A percentile compares a stretch with the other conserved stretches of the same genome.
phyloP scores from a whole-genome alignment of 2,329 filamentous ascomycete genomes.

The Aspergillus quadricinctus region DNA sequence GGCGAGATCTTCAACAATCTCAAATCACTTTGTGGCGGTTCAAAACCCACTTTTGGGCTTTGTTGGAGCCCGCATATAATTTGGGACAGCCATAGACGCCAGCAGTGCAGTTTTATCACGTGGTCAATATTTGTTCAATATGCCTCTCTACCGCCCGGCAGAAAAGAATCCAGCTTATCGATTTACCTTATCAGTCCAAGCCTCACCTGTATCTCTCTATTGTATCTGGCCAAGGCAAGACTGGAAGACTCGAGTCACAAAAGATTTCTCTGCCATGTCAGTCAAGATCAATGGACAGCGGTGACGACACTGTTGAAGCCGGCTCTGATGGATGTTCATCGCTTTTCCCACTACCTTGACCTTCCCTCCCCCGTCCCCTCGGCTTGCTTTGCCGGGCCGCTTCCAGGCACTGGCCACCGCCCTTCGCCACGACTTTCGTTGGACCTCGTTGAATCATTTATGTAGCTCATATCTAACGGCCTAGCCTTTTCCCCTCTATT shows the following conservation, averaged over 20 bases:
- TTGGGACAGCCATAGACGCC: slow-evolving; percentile 1
- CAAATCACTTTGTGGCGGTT: slow-evolving; percentile 37
- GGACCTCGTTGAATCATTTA: slow-evolving; percentile 1
- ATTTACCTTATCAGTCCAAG: not conserved
- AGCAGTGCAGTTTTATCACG: slow-evolving; percentile 1
- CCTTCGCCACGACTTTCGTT: slow-evolving; percentile 13
- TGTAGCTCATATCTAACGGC: slow-evolving; percentile 2
- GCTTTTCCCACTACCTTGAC: not conserved
- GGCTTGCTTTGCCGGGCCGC: slow-evolving; percentile 15
- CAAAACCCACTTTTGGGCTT: slow-evolving; percentile 35
- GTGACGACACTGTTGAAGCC: not conserved
- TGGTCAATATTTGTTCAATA: not conserved
- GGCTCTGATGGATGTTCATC: not conserved
- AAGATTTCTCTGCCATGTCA: not conserved
- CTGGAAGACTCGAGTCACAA: not conserved
- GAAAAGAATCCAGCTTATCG: not conserved
- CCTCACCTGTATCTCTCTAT: too few relatives aligned
- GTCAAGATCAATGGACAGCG: not conserved
- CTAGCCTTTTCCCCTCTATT: not conserved
- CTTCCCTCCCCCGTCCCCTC: slow-evolving; percentile 1
- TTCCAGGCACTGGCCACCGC: slow-evolving; percentile 17
- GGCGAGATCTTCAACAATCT: slow-evolving; percentile 23
- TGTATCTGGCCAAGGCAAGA: too few relatives aligned
- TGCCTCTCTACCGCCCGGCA: slow-evolving; percentile 9
- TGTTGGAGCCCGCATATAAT: slow-evolving; percentile 13